Evolutionary conservation across 2,329 filamentous ascomycete genomes (phyloP).

Genomic region (Fusarium sp.): DNA sequence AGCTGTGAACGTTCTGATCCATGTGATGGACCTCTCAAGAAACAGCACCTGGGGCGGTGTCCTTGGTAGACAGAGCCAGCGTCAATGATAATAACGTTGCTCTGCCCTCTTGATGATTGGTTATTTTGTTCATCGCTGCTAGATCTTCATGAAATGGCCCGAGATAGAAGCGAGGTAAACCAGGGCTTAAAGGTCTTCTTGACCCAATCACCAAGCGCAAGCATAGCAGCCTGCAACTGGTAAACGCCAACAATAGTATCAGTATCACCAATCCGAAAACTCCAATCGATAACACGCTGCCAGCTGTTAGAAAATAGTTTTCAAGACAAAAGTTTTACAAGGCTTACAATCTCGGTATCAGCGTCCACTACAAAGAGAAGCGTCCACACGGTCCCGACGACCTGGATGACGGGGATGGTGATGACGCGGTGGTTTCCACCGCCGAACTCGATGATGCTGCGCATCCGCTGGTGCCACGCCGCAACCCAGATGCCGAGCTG

Average conservation of each 20-base stretch:
- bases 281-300: slow-evolving; percentile 4
- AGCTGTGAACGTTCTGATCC: no score
- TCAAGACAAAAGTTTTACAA: neutral
- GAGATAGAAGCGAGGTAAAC: neutral
- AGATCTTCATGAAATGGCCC: neutral
- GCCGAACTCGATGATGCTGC: slow-evolving; percentile 1
- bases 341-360: slow-evolving; percentile 5
- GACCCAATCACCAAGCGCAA: neutral
- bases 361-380: slow-evolving; percentile 14
- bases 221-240: slow-evolving; percentile 1
- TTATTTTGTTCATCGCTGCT: neutral
- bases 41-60: no score
- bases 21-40: no score
- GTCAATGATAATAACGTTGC: no score
- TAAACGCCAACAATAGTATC: slow-evolving; percentile 10
- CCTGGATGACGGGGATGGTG: slow-evolving; percentile 10
- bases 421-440: neutral
- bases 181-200: slow-evolving; percentile 3
- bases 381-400: slow-evolving; percentile 6
- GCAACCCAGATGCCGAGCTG: slow-evolving; percentile 14
- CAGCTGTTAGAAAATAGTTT: neutral
- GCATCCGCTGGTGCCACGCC: slow-evolving; percentile 18
- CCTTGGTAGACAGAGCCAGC: no score
- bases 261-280: slow-evolving; percentile 9
- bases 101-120: neutral